Percentiles rank a stretch among this genome's conserved stretches.
Conservation (phyloP, 2,329 filamentous ascomycete species). For the Paraphoma chrysanthemicola region DNA sequence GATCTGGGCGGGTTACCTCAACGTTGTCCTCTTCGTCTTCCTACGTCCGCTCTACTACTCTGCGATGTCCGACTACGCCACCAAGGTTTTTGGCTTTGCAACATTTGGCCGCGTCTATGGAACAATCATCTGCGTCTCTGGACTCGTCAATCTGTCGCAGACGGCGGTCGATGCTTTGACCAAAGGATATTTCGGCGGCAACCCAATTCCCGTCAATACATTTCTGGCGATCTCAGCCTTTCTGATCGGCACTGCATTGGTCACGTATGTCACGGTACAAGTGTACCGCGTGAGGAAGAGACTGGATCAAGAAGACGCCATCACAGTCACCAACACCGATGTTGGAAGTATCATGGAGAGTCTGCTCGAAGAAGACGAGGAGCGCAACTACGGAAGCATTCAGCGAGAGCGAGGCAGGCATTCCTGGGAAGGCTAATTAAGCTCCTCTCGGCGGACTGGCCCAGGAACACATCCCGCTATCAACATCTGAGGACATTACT, state of each 20-base stretch:
- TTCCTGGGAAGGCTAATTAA: constrained; percentile 17
- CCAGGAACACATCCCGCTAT: too few relatives aligned
- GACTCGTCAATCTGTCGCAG: constrained; percentile 82
- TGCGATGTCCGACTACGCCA: constrained; percentile 83
- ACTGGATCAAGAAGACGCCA: constrained; percentile 46
- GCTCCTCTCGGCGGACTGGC: too few relatives aligned
- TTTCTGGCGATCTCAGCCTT: constrained; percentile 68
- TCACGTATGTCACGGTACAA: constrained; percentile 51
- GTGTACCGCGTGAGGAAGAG: constrained; percentile 39
- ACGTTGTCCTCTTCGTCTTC: constrained; percentile 79
- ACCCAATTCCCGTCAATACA: constrained; percentile 79
- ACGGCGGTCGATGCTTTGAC: constrained; percentile 78
- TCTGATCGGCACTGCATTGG: constrained; percentile 68
- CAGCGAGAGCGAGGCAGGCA: constrained; percentile 15
- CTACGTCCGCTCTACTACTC: constrained; percentile 91
- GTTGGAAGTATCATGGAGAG: constrained; percentile 66
- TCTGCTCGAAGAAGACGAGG: constrained; percentile 45
- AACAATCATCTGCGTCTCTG: constrained; percentile 82
- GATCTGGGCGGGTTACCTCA: constrained; percentile 74
- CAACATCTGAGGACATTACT: too few relatives aligned
- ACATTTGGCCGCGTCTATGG: constrained; percentile 93
- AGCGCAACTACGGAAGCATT: constrained; percentile 33
- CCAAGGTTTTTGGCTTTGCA: constrained; percentile 88
- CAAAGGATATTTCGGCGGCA: constrained; percentile 71
- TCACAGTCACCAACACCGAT: constrained; percentile 72